Percentiles rank a stretch among this genome's conserved stretches.
These are phyloP conservation scores for Tetradesmus lagerheimii DNA, from an alignment of 139 green algal species.

Conservation along the genomic window DNA sequence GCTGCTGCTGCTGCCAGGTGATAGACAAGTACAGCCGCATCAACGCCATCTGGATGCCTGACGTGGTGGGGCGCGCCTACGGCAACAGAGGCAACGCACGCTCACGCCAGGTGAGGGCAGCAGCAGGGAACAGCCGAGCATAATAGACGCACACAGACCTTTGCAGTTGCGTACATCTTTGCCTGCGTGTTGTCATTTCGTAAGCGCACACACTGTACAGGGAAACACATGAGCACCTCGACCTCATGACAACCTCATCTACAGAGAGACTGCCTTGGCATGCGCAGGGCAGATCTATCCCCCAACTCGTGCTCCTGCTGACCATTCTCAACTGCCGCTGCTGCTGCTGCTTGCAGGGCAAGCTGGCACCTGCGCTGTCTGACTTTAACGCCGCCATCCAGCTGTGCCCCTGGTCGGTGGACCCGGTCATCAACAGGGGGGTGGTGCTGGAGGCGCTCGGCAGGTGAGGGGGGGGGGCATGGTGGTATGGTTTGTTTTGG, in stretches of 20 bases:
- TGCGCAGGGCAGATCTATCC: too few relatives aligned
- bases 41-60: conserved; percentile 80
- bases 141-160: too few relatives aligned
- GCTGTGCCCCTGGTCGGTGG: conserved; percentile 87
- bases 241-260: too few relatives aligned
- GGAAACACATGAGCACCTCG: too few relatives aligned
- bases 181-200: too few relatives aligned
- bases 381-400: conserved; percentile 87
- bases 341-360: conserved; percentile 65
- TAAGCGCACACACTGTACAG: too few relatives aligned
- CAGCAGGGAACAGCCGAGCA: too few relatives aligned
- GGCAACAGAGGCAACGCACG: conserved; percentile 93
- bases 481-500: too few relatives aligned
- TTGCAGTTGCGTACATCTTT: too few relatives aligned
- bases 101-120: conserved; percentile 81
- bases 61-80: conserved; percentile 85
- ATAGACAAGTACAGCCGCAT: conserved; percentile 70
- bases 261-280: too few relatives aligned
- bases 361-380: conserved; percentile 69
- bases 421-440: conserved; percentile 91
- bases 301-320: too few relatives aligned
- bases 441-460: conserved; percentile 80
- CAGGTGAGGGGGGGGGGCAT: conserved; percentile 44
- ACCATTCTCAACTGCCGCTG: not conserved
- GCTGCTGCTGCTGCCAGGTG: conserved; percentile 48